Evolutionary conservation across 2,329 filamentous ascomycete species (phyloP), one percentile per base, ranked within the genome.

Genomic region (Exophiala spinifera): DNA sequence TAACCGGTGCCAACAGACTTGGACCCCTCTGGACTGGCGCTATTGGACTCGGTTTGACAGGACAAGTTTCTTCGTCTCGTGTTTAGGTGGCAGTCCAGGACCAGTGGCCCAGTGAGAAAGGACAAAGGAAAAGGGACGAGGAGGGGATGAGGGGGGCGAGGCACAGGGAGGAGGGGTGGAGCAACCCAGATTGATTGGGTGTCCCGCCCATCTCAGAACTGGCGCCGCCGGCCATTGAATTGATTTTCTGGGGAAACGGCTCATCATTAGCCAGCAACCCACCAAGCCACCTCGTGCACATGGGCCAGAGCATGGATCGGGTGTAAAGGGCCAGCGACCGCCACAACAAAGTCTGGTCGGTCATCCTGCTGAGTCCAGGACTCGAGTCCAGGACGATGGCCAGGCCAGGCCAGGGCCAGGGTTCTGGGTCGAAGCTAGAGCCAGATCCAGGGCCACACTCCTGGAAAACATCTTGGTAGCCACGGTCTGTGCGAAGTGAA

Each of bases 11-110:
- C n/a, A 25, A 25, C 3, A 49, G 34, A 49, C 46, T 49, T 39
- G 44, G 31, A 49, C 46, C 15, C n/a, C n/a, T 49, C 31, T 20
- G 39, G 46, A 49, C 33, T 49, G 47, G 47, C 20, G 47, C 36
- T 42, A 20, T 25, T n/a, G n/a, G n/a, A n/a, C n/a, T n/a, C n/a
- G n/a, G n/a, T n/a, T n/a, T n/a, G 47, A 42, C 14, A 40, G 31
- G 34, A 39, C 21, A 49, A 20, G 20, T 17, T 49, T 39, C 19
- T n/a, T 21, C 33, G 21, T 31, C n/a, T n/a, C n/a, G n/a, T n/a
- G n/a, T n/a, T n/a, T n/a, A n/a, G n/a, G n/a, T n/a, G n/a, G n/a
- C n/a, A n/a, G n/a, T n/a, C n/a, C n/a, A n/a, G n/a, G n/a, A n/a
- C n/a, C n/a, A n/a, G n/a, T n/a, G n/a, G n/a, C n/a, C n/a, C n/a